These are phyloP conservation scores for Dendrocalamus latiflorus DNA, from an alignment of 202 grass and related monocot genomes.

Conservation along the genomic window DNA sequence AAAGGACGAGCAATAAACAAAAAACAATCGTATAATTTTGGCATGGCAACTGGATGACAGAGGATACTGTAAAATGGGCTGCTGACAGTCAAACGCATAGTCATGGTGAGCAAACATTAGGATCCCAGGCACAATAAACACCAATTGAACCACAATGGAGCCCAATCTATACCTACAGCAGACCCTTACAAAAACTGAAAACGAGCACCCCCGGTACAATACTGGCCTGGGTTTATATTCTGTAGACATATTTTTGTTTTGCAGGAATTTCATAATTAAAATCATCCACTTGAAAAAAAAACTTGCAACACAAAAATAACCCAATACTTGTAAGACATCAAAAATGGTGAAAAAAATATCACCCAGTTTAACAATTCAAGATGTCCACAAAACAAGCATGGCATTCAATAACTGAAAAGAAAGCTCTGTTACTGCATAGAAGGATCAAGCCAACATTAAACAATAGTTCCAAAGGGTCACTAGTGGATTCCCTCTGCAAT, in stretches of 20 bases:
- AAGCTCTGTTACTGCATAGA: constrained; percentile 15
- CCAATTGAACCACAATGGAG: no score
- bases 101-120: no score
- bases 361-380: background rate
- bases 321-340: background rate
- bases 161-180: no score
- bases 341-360: background rate
- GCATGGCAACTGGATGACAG: background rate
- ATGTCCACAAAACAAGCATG: background rate
- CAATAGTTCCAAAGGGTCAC: background rate
- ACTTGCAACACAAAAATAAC: background rate
- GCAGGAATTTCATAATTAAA: background rate
- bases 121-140: no score
- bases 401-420: background rate
- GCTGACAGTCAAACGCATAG: no score
- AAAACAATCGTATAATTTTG: no score
- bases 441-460: background rate
- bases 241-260: background rate
- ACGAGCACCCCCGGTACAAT: no score
- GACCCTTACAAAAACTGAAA: background rate
- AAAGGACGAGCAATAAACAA: background rate
- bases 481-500: background rate
- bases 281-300: background rate
- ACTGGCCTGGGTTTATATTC: background rate
- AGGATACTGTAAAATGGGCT: background rate